These are phyloP conservation scores for Coniosporium apollinis DNA, from an alignment of 495 filamentous ascomycete genomes.

Conservation along the genomic window DNA sequence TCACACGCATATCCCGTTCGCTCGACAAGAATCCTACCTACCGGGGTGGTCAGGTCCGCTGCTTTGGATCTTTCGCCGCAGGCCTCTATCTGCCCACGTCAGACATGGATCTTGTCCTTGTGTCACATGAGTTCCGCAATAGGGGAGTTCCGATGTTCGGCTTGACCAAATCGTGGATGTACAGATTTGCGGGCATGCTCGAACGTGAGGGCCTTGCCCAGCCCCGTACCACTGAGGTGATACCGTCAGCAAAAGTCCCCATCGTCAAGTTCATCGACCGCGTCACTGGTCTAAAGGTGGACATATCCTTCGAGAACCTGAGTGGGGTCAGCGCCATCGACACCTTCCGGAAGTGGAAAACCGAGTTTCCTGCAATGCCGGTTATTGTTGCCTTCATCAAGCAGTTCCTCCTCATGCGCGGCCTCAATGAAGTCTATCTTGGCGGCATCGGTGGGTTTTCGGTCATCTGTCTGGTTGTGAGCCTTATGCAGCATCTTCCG, in stretches of 20 bases:
- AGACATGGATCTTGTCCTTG: slow-evolving; percentile 85
- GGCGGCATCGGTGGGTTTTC: slow-evolving; percentile 93
- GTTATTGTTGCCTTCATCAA: slow-evolving; percentile 73
- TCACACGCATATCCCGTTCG: slow-evolving; percentile 40
- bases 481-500: slow-evolving; percentile 63
- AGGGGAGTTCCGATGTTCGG: slow-evolving; percentile 28
- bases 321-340: slow-evolving; percentile 60
- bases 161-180: slow-evolving; percentile 28
- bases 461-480: slow-evolving; percentile 82
- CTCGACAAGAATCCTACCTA: slow-evolving; percentile 37
- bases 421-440: slow-evolving; percentile 72
- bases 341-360: slow-evolving; percentile 66
- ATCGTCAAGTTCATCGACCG: slow-evolving; percentile 79
- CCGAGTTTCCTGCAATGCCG: slow-evolving; percentile 64
- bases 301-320: slow-evolving; percentile 86
- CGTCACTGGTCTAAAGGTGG: slow-evolving; percentile 57
- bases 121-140: slow-evolving; percentile 43
- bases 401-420: slow-evolving; percentile 77
- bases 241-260: slow-evolving; percentile 66
- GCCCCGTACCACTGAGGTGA: slow-evolving; percentile 39
- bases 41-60: slow-evolving; percentile 39
- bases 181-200: slow-evolving; percentile 34
- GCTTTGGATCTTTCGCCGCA: slow-evolving; percentile 84
- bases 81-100: slow-evolving; percentile 80
- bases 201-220: slow-evolving; percentile 30